Base-by-base conservation (phyloP, 805 yeast species). In the Wickerhamiella musiphila region DNA sequence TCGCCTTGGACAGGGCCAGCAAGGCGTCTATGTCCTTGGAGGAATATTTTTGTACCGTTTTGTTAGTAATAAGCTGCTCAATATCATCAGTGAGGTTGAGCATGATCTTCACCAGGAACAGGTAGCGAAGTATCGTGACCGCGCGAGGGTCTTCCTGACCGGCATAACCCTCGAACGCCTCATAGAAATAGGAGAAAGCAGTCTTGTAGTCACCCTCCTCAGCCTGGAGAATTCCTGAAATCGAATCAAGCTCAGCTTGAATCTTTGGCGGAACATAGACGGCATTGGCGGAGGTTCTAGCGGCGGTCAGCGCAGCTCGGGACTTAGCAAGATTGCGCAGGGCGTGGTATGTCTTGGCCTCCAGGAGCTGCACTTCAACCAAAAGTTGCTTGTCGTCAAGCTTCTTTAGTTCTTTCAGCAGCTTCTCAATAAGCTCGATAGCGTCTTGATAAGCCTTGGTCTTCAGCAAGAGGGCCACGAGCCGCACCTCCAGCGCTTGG, bases 161-260 rank as follows among this genome's bases (percentile, higher is more conserved):
- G 13, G 78, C 68, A 56, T 70, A 90, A 27, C 86, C 86, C 54
- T 90, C 98, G 47, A 86, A 83, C 13, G 94, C 76, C 58, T 90
- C 99, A 49, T 70, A 84, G 49, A 90, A 90, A 55, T 90, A 90
- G 5, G 95, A 83, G 51, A 68, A 90, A 9, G 96, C 94, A 8
- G 98, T 90, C 52, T 81, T 78, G 60, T 79, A 92, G 55, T 90
- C 99, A 53, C 79, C 79, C 47, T 90, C 96, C 56, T 90, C 95
- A 23, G 95, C 93, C 58, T 86, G 92, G 40, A 90, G 66, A 35
- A 86, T 73, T 45, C 99, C 98, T 51, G 92, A 75, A 75, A 86
- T 83, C 58, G 81, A 69, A 53, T 90, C 99, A 34, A 90, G 66
- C 51, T 83, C 93, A 1, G 96, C 96, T 57, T 90, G 94, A 45